These are phyloP conservation scores for Aspergillus sp. DNA, from an alignment of 2,329 filamentous ascomycete genomes.

Conservation along the genomic window DNA sequence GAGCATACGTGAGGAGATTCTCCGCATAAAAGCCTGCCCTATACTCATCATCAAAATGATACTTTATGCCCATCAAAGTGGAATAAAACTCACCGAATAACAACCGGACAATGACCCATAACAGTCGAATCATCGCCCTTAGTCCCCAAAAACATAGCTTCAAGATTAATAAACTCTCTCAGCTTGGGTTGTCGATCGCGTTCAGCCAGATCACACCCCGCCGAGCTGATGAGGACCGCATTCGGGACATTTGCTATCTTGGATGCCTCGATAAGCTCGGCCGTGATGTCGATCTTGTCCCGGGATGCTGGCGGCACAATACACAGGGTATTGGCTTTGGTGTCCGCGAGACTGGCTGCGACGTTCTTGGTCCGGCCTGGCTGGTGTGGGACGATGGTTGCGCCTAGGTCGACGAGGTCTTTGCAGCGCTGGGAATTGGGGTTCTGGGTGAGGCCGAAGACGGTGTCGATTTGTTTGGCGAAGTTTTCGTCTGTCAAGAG, in stretches of 20 bases:
- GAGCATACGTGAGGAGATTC: conserved; percentile 47
- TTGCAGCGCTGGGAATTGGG: conserved; percentile 33
- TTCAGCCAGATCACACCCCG: conserved; percentile 49
- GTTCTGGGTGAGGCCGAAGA: conserved; percentile 30
- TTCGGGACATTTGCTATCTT: conserved; percentile 44
- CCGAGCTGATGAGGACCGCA: conserved; percentile 45
- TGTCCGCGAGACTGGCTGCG: conserved; percentile 36
- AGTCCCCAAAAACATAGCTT: conserved; percentile 36
- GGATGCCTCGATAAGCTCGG: conserved; percentile 43
- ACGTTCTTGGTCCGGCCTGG: conserved; percentile 38
- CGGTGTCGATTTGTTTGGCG: conserved; percentile 34
- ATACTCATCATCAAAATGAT: background rate
- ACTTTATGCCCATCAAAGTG: conserved; percentile 8
- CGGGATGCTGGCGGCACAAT: conserved; percentile 45
- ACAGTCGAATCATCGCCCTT: conserved; percentile 41
- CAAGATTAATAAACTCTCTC: conserved; percentile 50
- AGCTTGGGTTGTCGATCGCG: conserved; percentile 44
- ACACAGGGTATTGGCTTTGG: conserved; percentile 45
- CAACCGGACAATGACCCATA: conserved; percentile 41
- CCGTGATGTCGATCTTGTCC: conserved; percentile 43
- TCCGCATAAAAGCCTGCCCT: conserved; percentile 50
- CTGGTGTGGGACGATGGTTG: conserved; percentile 38
- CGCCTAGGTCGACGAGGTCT: conserved; percentile 40
- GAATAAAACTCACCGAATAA: conserved; percentile 34
- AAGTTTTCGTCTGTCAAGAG: conserved; percentile 42